phyloP scores from a whole-genome alignment of 169 alveolate species.

The Besnoitia besnoiti region DNA sequence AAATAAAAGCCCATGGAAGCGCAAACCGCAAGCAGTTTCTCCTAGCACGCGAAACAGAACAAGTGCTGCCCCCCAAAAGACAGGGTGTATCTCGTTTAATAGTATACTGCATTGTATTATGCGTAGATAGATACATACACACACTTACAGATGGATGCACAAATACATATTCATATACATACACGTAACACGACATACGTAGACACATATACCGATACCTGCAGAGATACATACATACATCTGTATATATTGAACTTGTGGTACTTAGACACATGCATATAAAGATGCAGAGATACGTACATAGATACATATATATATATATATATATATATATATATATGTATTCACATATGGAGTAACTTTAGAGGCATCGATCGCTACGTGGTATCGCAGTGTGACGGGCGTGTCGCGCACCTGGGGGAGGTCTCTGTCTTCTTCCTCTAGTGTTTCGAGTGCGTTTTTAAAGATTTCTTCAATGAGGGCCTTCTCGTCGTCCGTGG shows the following conservation, averaged over 20 bases:
- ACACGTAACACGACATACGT: no score
- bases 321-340: neutral
- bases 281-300: neutral
- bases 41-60: no score
- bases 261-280: neutral
- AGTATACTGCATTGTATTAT: no score
- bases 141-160: neutral
- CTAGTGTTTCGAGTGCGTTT: constrained; percentile 96
- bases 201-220: neutral
- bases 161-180: no score
- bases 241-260: neutral
- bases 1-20: no score
- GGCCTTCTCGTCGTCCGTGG: constrained; percentile 87
- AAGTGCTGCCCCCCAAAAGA: no score
- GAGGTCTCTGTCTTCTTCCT: constrained; percentile 88
- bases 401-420: constrained; percentile 52
- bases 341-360: neutral
- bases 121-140: neutral
- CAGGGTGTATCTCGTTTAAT: no score
- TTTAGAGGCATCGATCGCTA: neutral
- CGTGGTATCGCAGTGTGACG: neutral
- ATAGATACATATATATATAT: no score
- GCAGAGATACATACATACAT: neutral
- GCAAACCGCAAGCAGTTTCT: no score
- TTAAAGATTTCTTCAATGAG: constrained; percentile 92